These are phyloP conservation scores for Aureobasidium mangrovei DNA, from an alignment of 2,329 filamentous ascomycete species.

Conservation along the genomic window DNA sequence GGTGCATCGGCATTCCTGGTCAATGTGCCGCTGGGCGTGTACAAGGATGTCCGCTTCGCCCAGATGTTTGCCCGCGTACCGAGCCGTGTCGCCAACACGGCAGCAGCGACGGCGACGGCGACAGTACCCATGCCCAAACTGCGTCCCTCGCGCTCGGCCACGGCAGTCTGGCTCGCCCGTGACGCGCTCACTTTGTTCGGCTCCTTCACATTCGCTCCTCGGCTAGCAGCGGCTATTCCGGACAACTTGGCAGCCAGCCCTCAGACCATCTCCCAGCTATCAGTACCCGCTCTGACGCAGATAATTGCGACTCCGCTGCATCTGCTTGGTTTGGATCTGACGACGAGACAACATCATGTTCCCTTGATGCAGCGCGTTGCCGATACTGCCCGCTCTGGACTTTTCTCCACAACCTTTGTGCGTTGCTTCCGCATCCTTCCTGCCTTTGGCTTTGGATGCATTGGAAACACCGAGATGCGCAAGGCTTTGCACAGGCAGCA, in stretches of 20 bases:
- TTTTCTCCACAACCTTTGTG: constrained; percentile 20
- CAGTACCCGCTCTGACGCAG: constrained; percentile 25
- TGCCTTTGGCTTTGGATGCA: constrained; percentile 24
- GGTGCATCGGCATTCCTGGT: constrained; percentile 23
- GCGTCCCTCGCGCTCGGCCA: constrained; percentile 15
- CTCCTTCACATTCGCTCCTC: constrained; percentile 24
- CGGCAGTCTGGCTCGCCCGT: constrained; percentile 24
- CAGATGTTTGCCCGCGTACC: constrained; percentile 20
- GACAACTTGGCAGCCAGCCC: constrained; percentile 18
- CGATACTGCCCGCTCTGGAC: constrained; percentile 19
- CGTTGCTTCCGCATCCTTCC: constrained; percentile 25
- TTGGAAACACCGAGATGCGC: constrained; percentile 22
- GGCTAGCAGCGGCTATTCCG: constrained; percentile 20
- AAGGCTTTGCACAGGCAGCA: constrained; percentile 8
- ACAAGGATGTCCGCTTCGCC: constrained; percentile 26
- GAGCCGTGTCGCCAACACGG: constrained; percentile 4
- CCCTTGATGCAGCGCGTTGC: constrained; percentile 4
- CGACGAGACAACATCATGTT: constrained; percentile 15
- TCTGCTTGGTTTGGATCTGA: constrained; percentile 23
- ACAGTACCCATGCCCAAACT: constrained; percentile 11
- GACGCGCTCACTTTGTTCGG: constrained; percentile 27
- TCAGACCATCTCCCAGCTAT: constrained; percentile 21
- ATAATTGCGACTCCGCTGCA: constrained; percentile 24
- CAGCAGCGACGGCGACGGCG: constrained; percentile 1
- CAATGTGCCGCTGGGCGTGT: constrained; percentile 24